Conservation (phyloP, 73 alveolate species). For the Symbiodinium natans region DNA sequence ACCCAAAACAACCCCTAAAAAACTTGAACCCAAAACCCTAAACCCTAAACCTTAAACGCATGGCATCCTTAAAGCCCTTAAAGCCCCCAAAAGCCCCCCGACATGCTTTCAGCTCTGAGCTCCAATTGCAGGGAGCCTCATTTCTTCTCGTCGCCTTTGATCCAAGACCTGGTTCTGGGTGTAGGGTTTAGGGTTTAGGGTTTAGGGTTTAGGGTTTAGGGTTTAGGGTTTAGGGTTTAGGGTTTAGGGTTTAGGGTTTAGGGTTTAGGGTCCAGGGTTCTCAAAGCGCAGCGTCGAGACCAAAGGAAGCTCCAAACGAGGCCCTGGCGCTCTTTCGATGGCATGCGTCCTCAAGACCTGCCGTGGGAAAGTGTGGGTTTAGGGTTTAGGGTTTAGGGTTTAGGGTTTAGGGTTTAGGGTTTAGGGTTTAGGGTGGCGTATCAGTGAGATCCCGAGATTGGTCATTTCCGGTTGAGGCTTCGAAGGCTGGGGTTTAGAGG, state of each 20-base stretch:
- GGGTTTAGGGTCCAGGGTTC: no score
- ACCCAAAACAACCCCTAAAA: no score
- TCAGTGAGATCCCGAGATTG: no score
- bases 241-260: no score
- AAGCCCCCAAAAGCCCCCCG: neutral
- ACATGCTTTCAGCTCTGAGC: no score
- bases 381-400: neutral
- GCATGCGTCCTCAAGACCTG: neutral
- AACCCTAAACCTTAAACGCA: neutral
- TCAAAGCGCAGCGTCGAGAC: no score
- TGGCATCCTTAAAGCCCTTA: neutral
- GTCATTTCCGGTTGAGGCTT: no score
- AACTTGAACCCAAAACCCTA: neutral
- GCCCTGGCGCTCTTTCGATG: neutral
- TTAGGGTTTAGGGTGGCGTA: no score
- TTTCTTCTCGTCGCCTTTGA: constrained; percentile 7
- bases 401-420: neutral
- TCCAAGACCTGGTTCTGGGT: neutral
- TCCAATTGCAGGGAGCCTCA: neutral
- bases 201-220: no score
- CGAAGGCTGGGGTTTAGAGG: neutral
- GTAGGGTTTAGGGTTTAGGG: neutral
- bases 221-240: no score
- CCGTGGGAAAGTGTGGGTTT: neutral
- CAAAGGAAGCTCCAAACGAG: no score